phyloP scores from a whole-genome alignment of 768 basidiomycete genomes.

The Paxillus rubicundulus region DNA sequence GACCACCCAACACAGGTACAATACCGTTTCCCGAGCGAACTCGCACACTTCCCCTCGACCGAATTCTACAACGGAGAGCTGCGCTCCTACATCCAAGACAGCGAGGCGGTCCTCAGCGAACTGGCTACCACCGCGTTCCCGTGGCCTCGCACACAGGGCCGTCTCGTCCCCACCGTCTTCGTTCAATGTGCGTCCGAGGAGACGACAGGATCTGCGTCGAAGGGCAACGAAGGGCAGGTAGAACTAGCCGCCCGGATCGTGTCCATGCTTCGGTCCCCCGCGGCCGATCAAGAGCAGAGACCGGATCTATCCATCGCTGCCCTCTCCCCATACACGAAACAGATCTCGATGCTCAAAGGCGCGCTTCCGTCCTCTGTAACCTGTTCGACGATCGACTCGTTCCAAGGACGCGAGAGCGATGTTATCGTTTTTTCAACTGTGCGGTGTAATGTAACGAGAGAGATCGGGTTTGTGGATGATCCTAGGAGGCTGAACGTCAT shows the following conservation, averaged over 20 bases:
- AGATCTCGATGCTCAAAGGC: slow-evolving; percentile 46
- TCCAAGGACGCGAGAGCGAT: slow-evolving; percentile 69
- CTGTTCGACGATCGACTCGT: slow-evolving; percentile 34
- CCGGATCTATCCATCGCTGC: neutral
- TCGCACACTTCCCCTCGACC: slow-evolving; percentile 58
- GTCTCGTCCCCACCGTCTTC: slow-evolving; percentile 52
- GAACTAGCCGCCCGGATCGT: slow-evolving; percentile 49
- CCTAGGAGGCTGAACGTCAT: slow-evolving; percentile 61
- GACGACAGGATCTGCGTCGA: slow-evolving; percentile 56
- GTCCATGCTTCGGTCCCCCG: slow-evolving; percentile 35
- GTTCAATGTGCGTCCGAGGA: slow-evolving; percentile 57
- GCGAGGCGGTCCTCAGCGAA: slow-evolving; percentile 36
- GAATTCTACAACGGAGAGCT: slow-evolving; percentile 62
- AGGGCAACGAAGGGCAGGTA: slow-evolving; percentile 60
- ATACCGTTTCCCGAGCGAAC: slow-evolving; percentile 59
- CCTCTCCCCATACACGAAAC: slow-evolving; percentile 60
- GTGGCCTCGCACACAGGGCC: slow-evolving; percentile 46
- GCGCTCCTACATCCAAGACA: slow-evolving; percentile 42
- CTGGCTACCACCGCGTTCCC: slow-evolving; percentile 47
- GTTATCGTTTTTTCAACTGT: slow-evolving; percentile 65
- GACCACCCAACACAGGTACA: slow-evolving; percentile 40
- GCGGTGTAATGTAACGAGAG: slow-evolving; percentile 54
- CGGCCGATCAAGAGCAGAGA: neutral
- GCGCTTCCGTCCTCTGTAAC: slow-evolving; percentile 27
- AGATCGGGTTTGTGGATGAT: slow-evolving; percentile 65